These are phyloP conservation scores for Hanseniaspora singularis DNA, from an alignment of 805 yeast species.

Conservation along the genomic window DNA sequence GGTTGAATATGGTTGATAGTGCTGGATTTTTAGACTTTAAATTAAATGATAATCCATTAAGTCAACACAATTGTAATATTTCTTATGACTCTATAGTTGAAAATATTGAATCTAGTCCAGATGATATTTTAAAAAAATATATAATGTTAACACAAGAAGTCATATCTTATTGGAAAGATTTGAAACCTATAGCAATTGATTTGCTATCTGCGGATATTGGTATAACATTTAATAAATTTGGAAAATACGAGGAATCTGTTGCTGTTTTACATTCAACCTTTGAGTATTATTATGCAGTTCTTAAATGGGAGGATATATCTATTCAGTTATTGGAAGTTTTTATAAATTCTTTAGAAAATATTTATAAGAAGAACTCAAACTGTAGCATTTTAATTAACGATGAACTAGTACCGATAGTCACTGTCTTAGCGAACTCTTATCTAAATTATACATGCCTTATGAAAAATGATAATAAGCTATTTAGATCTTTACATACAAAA, in stretches of 20 bases:
- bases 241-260: constrained; percentile 49
- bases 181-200: constrained; percentile 55
- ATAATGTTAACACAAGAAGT: constrained; percentile 40
- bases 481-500: constrained; percentile 16
- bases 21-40: neutral
- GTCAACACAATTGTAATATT: neutral
- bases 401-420: constrained; percentile 22
- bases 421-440: constrained; percentile 25
- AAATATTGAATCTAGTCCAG: constrained; percentile 29
- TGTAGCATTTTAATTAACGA: constrained; percentile 22
- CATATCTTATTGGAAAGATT: constrained; percentile 20
- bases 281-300: constrained; percentile 45
- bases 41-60: neutral
- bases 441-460: constrained; percentile 25
- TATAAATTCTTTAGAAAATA: constrained; percentile 46
- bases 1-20: constrained; percentile 6
- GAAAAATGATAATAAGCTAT: constrained; percentile 17
- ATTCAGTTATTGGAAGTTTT: constrained; percentile 52
- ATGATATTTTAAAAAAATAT: constrained; percentile 27
- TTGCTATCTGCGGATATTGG: constrained; percentile 71
- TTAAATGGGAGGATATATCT: constrained; percentile 66
- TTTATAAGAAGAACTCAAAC: neutral
- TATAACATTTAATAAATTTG: constrained; percentile 45
- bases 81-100: constrained; percentile 23
- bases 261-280: constrained; percentile 57